Evolutionary conservation across 2,329 filamentous ascomycete genomes (phyloP), one percentile per base, ranked within the genome.

Genomic region (Eurotiales sp.): DNA sequence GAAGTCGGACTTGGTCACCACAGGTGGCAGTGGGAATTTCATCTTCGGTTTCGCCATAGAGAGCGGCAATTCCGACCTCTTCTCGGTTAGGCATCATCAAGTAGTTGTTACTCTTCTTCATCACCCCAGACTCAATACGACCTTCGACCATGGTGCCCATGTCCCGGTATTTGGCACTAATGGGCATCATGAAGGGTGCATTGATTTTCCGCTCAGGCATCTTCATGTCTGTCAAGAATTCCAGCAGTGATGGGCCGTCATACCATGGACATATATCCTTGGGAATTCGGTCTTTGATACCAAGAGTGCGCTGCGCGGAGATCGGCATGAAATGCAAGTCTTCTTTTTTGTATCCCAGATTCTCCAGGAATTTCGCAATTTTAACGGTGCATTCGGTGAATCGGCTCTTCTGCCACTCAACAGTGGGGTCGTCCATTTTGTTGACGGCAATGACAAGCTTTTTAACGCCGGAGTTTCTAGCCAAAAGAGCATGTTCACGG

Each of bases 391-490:
- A 99, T 74, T 99, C 93, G 64, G 89, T 85, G 77, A 90, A 99
- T 51, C 93, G 86, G 36, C 88, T 88, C 62, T 96, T 84, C 50
- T 88, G 93, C 95, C 95, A 99, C 65, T 96, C 83, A 46, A 99
- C 95, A 2, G 93, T 99, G 10, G 86, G 78, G 68, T 99, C 93
- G 67, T 99, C 93, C 95, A 99, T 99, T 80, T 99, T 99, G 83
- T 99, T 99, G 68, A 96, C 91, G 48, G 82, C 93, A 25, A 99
- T 86, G 41, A 97, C 79, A 51, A 99, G 81, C 76, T 96, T 96
- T 80, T 95, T 95, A 54, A 99, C 93, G 73, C 93, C 93, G 69
- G 96, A 92, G 1, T 95, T 99, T 76, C 97, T 96, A 60, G 95
- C 95, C 67, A 99, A 80, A 78, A 99, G 90, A 51, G 95, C 93